Evolutionary conservation across 2,329 filamentous ascomycete genomes (phyloP), one percentile per base, ranked within the genome.

Genomic region (Colletotrichum sp.): DNA sequence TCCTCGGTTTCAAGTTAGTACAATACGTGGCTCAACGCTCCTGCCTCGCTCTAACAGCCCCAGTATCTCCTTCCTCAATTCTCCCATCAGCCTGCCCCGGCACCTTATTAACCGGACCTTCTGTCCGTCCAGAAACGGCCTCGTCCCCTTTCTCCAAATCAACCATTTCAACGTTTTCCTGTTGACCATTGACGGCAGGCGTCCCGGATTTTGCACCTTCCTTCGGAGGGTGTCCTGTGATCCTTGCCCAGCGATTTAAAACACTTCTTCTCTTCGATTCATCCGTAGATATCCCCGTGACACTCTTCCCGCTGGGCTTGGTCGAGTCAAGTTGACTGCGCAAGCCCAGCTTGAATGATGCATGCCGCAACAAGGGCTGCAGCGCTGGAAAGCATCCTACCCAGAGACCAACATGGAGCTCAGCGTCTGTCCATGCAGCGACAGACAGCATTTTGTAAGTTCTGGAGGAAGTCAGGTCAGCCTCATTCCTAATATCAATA

Each of bases 321-420:
- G 48, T 73, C 16, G 55, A 64, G 15, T 73, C 69, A 18, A 68
- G 43, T 13, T 34, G 69, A 26, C 57, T 67, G 43, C 64, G 69
- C 32, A 68, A 32, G 6, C 63, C 73, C n/a, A 68, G 21, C 39
- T 15, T 16, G 7, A 65, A 43, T 13, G 71, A 74, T 7, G 32
- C 70, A 16, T 60, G 74, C n/a, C 70, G 28, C 13, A 76, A 32
- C 12, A 76, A 24, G 4, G 85, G 84, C 52, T 87, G 85, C 13
- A 87, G 77, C 3, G 85, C 81, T 6, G 85, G 85, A 52, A 87
- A 84, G 75, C 85, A 87, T 15, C 82, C 81, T 61, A 84, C 84
- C 85, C 86, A 87, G 34, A 87, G 79, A n/a, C 85, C 86, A 59
- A 85, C 79, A 74, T 87, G 85, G 59, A 82, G 81, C 77, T 87